Base-by-base conservation (phyloP, 805 yeast genomes). In the Lipomyces sp. region DNA sequence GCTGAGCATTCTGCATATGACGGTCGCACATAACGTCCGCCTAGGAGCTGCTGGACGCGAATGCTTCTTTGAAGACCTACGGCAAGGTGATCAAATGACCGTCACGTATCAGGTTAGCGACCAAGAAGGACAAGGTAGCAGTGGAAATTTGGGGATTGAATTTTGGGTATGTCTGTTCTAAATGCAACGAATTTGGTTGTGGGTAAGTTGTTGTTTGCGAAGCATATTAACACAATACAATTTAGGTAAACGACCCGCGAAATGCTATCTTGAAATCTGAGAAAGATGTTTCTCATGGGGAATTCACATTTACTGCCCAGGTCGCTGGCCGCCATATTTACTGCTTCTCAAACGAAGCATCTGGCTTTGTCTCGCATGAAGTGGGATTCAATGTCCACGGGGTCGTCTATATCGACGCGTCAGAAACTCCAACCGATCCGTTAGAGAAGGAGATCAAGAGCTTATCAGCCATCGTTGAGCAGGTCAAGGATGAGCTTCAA, bases 301-400 rank as follows among this genome's bases (percentile, higher is more conserved):
- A 91, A 69, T 86, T 86, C 67, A 81, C 87, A 15, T 78, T 90
- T 67, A 85, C 82, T 66, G 94, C 96, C 59, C 81, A 84, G 62
- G 79, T 82, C 67, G 77, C 79, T 64, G 98, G 98, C 62, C 89
- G 88, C 76, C 90, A 86, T 80, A 84, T 86, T 70, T 95, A 90
- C 82, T 94, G 99, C 80, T 94, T 94, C 82, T 86, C 94, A 72
- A 94, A 95, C 78, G 97, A 92, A 78, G 87, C 85, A 73, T 82
- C 90, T 5, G 81, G 85, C 29, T 76, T 87, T 57, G 85, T 84
- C 54, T 90, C 95, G 60, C 89, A 92, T 78, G 99, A 94, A 76
- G 97, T 94, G 50, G 89, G 97, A 0, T 94, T 94, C 84, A 95
- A 94, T 78, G 91, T 94, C 65, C 97, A 92, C 76, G 98, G 98